phyloP scores from a whole-genome alignment of 345 rosid species.

The Leavenworthia alabamica region DNA sequence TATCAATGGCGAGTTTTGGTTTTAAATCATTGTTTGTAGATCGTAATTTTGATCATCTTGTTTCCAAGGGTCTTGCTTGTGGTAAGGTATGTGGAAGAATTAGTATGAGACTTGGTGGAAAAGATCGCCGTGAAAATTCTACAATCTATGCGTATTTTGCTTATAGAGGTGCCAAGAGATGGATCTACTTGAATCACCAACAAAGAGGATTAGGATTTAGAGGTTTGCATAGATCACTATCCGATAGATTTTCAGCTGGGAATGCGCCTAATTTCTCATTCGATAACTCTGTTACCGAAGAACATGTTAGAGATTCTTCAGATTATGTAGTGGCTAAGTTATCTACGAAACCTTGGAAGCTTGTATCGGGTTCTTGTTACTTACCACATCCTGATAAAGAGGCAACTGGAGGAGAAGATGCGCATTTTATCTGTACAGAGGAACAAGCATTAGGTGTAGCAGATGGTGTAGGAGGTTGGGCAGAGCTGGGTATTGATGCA shows the following conservation, averaged over 20 bases:
- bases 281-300: slow-evolving; percentile 52
- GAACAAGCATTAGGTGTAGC: slow-evolving; percentile 92
- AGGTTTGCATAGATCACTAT: slow-evolving; percentile 47
- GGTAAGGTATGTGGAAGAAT: slow-evolving; percentile 36
- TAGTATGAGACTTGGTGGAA: slow-evolving; percentile 58
- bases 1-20: slow-evolving; percentile 50
- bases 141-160: slow-evolving; percentile 44
- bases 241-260: slow-evolving; percentile 46
- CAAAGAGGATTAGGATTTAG: slow-evolving; percentile 38
- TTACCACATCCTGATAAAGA: slow-evolving; percentile 99
- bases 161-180: slow-evolving; percentile 46
- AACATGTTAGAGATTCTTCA: slow-evolving; percentile 40
- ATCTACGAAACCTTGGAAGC: slow-evolving; percentile 48
- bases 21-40: slow-evolving; percentile 39
- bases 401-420: slow-evolving; percentile 99
- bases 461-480: slow-evolving; percentile 99
- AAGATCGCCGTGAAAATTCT: slow-evolving; percentile 37
- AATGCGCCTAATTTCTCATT: slow-evolving; percentile 62
- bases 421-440: slow-evolving; percentile 79
- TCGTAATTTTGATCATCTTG: slow-evolving; percentile 27
- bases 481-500: slow-evolving; percentile 78
- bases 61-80: slow-evolving; percentile 33
- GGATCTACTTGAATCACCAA: slow-evolving; percentile 32
- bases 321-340: slow-evolving; percentile 38
- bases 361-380: slow-evolving; percentile 83